Conservation (phyloP, 345 rosid species). For the Cardamine occulta region DNA sequence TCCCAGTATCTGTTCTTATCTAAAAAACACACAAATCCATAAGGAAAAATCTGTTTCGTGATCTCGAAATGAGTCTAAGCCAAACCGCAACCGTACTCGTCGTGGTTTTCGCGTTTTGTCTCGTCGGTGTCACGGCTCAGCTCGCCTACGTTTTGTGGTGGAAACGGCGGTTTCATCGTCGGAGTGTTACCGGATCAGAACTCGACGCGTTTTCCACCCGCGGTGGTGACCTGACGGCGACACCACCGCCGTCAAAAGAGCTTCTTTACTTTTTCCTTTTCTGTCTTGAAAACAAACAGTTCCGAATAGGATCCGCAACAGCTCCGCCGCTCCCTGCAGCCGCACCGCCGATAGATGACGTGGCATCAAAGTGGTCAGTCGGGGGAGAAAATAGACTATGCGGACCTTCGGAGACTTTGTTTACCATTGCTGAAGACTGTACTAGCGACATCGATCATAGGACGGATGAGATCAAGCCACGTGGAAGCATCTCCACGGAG, state of each 20-base stretch:
- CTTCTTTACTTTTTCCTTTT: conserved; percentile 76
- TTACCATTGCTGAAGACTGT: conserved; percentile 76
- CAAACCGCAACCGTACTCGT: conserved; percentile 51
- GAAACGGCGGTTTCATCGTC: conserved; percentile 47
- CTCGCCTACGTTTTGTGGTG: conserved; percentile 61
- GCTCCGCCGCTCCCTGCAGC: conserved; percentile 31
- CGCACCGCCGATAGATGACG: conserved; percentile 39
- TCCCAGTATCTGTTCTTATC: conserved; percentile 13
- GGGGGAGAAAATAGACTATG: conserved; percentile 33
- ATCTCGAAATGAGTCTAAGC: conserved; percentile 31
- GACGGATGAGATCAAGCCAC: conserved; percentile 29
- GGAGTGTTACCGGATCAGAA: conserved; percentile 38
- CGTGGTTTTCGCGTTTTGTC: conserved; percentile 48
- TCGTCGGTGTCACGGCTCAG: conserved; percentile 49
- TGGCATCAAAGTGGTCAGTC: conserved; percentile 31
- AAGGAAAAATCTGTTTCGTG: too few relatives aligned
- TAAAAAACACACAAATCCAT: neutral
- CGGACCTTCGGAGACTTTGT: conserved; percentile 66
- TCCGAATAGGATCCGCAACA: conserved; percentile 55
- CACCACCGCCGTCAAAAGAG: conserved; percentile 67
- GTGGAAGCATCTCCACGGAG: conserved; percentile 29
- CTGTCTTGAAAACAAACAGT: conserved; percentile 54
- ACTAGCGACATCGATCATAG: conserved; percentile 50
- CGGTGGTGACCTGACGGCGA: conserved; percentile 29
- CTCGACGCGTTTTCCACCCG: conserved; percentile 32